These are phyloP conservation scores for Withania somnifera DNA, from an alignment of 305 asterid species.

Conservation along the genomic window DNA sequence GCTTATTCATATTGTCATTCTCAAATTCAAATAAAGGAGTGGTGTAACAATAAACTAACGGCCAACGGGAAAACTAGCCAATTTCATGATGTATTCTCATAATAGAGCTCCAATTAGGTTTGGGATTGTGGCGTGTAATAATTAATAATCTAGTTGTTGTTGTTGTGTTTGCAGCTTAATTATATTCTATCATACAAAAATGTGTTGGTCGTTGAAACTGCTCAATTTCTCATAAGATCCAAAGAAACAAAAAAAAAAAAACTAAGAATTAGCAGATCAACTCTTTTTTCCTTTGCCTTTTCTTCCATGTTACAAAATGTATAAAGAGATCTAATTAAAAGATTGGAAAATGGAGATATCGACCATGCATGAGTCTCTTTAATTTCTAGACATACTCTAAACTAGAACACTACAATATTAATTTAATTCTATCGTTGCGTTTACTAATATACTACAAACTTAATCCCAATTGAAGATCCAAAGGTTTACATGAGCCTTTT, in stretches of 20 bases:
- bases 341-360: neutral
- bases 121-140: neutral
- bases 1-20: neutral
- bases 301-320: neutral
- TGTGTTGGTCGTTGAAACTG: neutral
- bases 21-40: neutral
- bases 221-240: neutral
- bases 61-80: neutral
- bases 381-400: neutral
- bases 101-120: neutral
- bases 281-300: neutral
- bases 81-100: neutral
- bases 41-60: neutral
- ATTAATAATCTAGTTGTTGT: neutral
- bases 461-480: slow-evolving; percentile 72
- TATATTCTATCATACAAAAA: neutral
- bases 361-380: neutral
- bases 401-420: neutral
- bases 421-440: neutral
- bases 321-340: neutral
- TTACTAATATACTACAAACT: slow-evolving; percentile 30
- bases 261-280: neutral
- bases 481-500: slow-evolving; percentile 22
- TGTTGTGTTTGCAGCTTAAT: neutral
- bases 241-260: neutral